phyloP scores from a whole-genome alignment of 148 eudicot genomes.

The Heliosperma pusillum region DNA sequence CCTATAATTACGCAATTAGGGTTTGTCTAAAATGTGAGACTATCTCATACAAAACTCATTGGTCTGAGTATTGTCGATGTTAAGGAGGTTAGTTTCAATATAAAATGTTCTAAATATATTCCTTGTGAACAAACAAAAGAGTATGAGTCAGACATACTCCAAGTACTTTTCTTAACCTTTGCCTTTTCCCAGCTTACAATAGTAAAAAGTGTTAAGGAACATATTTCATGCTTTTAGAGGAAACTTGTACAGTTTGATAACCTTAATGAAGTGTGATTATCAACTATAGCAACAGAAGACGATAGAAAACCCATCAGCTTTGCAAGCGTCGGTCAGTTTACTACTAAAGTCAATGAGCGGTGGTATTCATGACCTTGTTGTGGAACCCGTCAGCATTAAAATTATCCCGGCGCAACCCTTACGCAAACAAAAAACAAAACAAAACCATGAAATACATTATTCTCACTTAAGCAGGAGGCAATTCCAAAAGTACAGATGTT shows the following conservation, averaged over 20 bases:
- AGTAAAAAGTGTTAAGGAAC: not conserved
- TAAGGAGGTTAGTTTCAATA: not conserved
- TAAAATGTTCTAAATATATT: too few species aligned
- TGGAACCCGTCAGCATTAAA: too few species aligned
- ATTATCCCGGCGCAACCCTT: too few species aligned
- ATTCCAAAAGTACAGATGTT: conserved; percentile 22
- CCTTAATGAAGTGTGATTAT: not conserved
- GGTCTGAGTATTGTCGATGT: not conserved
- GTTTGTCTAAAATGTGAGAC: too few species aligned
- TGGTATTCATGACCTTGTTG: not conserved
- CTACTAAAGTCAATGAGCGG: not conserved
- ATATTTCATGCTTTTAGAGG: not conserved
- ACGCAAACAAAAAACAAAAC: not conserved
- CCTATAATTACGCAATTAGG: too few species aligned
- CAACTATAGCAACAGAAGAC: too few species aligned
- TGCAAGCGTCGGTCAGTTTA: not conserved
- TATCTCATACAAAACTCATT: not conserved
- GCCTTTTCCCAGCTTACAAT: not conserved
- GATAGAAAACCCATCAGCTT: not conserved
- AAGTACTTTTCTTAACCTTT: not conserved
- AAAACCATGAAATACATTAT: not conserved
- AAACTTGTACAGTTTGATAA: not conserved
- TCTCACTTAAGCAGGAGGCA: conserved; percentile 26
- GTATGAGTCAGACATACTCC: conserved; percentile 2
- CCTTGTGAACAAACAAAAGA: not conserved